A percentile compares a stretch with the other conserved stretches of the same genome.
These are phyloP conservation scores for Vinca minor DNA, from an alignment of 257 asterid species.

Conservation along the genomic window DNA sequence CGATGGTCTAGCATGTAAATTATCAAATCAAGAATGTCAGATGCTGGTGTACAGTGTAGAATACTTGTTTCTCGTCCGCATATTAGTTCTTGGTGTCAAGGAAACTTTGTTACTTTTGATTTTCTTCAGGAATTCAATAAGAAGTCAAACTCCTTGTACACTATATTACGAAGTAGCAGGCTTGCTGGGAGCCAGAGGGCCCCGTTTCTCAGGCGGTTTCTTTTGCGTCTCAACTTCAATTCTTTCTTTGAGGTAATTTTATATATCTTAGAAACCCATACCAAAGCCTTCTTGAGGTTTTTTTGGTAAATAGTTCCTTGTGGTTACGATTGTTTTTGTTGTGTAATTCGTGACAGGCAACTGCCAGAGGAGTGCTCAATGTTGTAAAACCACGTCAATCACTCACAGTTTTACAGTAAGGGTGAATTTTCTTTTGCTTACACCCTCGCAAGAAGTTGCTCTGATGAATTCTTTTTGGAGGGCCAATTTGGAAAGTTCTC, in stretches of 20 bases:
- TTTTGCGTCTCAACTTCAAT: conserved; percentile 90
- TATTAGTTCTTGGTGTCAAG: neutral
- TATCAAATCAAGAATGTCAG: neutral
- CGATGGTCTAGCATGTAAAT: neutral
- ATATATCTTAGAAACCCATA: neutral
- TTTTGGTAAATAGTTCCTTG: no score
- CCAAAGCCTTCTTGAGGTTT: neutral
- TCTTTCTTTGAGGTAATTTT: conserved; percentile 78
- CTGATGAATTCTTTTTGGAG: neutral
- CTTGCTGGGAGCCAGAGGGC: conserved; percentile 99
- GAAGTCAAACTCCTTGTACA: conserved; percentile 90
- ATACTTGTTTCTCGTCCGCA: neutral
- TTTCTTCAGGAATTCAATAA: conserved; percentile 75
- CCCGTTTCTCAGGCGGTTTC: conserved; percentile 93
- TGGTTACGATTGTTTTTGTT: conserved; percentile 2
- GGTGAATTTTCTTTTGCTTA: neutral
- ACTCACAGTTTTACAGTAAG: conserved; percentile 34
- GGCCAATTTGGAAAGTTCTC: neutral
- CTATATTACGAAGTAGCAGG: conserved; percentile 89
- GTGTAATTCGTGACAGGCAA: conserved; percentile 45
- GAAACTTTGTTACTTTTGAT: conserved; percentile 1
- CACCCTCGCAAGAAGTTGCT: neutral
- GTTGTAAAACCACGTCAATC: conserved; percentile 76
- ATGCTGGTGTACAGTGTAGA: neutral
- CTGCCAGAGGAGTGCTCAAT: conserved; percentile 89